Evolutionary conservation across 371 early-diverging fungal species (phyloP).

Genomic region (Basidiobolus meristosporus): DNA sequence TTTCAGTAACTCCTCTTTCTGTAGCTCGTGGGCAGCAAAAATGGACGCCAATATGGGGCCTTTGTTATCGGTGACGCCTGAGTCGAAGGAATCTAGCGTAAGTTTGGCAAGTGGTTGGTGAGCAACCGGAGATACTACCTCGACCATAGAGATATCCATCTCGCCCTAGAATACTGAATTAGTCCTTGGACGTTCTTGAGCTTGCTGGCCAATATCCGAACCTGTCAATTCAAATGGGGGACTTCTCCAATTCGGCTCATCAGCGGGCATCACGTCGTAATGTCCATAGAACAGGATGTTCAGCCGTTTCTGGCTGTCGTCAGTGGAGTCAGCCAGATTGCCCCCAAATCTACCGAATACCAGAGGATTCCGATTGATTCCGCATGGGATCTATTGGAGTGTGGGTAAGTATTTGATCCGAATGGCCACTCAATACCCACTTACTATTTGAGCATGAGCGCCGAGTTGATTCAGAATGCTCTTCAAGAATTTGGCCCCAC

Average conservation of each 20-base stretch:
- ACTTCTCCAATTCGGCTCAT: conserved; percentile 30
- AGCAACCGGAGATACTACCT: conserved; percentile 20
- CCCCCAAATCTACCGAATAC: conserved; percentile 53
- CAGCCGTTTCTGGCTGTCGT: conserved; percentile 4
- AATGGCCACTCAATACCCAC: too few species aligned
- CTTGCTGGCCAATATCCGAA: background rate
- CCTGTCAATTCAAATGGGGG: conserved; percentile 29
- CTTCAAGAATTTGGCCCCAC: conserved; percentile 52
- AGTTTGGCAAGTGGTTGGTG: background rate
- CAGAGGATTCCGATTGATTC: conserved; percentile 53
- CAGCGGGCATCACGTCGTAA: conserved; percentile 64
- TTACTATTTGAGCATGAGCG: conserved; percentile 37
- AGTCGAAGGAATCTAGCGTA: background rate
- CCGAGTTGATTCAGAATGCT: conserved; percentile 51
- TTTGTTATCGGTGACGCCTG: conserved; percentile 68
- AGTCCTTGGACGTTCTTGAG: conserved; percentile 2
- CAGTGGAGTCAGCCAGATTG: conserved; percentile 6
- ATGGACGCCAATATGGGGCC: conserved; percentile 60
- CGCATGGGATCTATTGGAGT: too few species aligned
- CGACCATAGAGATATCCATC: conserved; percentile 65
- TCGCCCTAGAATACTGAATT: conserved; percentile 12
- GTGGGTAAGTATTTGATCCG: too few species aligned
- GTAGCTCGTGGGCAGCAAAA: conserved; percentile 55
- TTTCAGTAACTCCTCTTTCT: conserved; percentile 29
- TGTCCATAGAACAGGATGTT: conserved; percentile 68